Evolutionary conservation across 208 protist genomes (phyloP), one percentile per base, ranked within the genome.

Genomic region (Crithidia sp.): DNA sequence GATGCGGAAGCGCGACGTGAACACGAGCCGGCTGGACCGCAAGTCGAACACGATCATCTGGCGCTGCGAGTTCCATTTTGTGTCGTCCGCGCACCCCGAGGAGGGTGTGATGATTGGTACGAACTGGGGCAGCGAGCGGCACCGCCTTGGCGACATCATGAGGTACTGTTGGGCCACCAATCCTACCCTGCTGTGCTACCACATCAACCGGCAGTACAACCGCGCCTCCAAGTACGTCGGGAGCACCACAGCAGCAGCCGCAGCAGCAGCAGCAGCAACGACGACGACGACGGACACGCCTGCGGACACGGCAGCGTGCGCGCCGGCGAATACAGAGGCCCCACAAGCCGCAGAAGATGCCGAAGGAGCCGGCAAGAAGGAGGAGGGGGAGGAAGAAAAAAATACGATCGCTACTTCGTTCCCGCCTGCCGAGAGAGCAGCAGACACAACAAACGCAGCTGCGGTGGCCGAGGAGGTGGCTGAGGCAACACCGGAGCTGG

Each of bases 201-300:
- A 93, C 64, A 95, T 95, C 39, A 91, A 90, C 69, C 78, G 82
- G 19, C 70, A 75, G 58, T 96, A 96, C 85, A 96, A 95, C 75
- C 65, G 79, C 14, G 89, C 83, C 52, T 86, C 84, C 40, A 77
- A 68, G 41, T 93, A 89, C 59, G 79, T 92, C 37, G 82, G 43
- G 8, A 16, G 19, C 36, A n/a, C 43, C 41, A 40, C 43, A 55
- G 14, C 28, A 28, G 28, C 28, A 37, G 50, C n/a, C 7, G 65
- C 17, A 57, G 65, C 5, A 57, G 19, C 6, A 0, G 47, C 40
- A 36, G 3, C 53, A n/a, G 50, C 12, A 40, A 62, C 28, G 19
- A 17, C 8, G 59, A 17, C 8, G 59, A 65, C 28, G 28, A 28
- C 28, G 44, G 43, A 65, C n/a, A 12, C 50, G n/a, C 19, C 5